phyloP scores from a whole-genome alignment of 331 rosid species.

The Erythrophleum ivorense region DNA sequence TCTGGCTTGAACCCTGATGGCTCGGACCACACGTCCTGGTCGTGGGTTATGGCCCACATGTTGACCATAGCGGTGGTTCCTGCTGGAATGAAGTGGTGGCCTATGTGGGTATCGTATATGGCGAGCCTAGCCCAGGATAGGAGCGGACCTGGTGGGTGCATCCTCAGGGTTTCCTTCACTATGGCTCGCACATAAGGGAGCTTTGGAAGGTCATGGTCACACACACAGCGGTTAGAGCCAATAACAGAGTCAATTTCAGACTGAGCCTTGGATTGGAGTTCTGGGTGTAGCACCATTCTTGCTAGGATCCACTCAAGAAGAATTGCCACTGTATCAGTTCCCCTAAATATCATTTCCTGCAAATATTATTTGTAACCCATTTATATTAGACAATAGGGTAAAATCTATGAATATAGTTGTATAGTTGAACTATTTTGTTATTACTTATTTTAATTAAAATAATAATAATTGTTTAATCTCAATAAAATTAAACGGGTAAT shows the following conservation, averaged over 20 bases:
- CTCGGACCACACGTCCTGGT: slow-evolving; percentile 56
- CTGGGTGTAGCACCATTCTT: slow-evolving; percentile 75
- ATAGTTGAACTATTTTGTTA: no score
- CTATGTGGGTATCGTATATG: slow-evolving; percentile 64
- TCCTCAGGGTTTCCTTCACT: slow-evolving; percentile 76
- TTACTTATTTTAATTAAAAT: no score
- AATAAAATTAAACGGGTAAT: no score
- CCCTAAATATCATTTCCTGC: slow-evolving; percentile 91
- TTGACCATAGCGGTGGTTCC: slow-evolving; percentile 88
- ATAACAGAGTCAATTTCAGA: slow-evolving; percentile 56
- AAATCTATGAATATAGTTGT: no score
- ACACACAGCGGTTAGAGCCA: slow-evolving; percentile 34
- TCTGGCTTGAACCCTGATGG: slow-evolving; percentile 63
- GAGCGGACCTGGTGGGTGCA: slow-evolving; percentile 91
- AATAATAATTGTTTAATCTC: not conserved
- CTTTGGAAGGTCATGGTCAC: slow-evolving; percentile 60
- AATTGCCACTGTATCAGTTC: slow-evolving; percentile 86
- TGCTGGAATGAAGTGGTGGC: slow-evolving; percentile 63
- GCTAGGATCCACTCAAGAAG: slow-evolving; percentile 86
- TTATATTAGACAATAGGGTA: no score
- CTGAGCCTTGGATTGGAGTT: slow-evolving; percentile 65
- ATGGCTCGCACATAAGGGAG: slow-evolving; percentile 68
- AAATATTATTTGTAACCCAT: not conserved
- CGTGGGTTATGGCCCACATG: slow-evolving; percentile 83
- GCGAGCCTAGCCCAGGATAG: slow-evolving; percentile 89